A percentile compares a stretch with the other conserved stretches of the same genome.
phyloP scores from a whole-genome alignment of 371 early-diverging fungal genomes.

The Mucor lusitanicus region DNA sequence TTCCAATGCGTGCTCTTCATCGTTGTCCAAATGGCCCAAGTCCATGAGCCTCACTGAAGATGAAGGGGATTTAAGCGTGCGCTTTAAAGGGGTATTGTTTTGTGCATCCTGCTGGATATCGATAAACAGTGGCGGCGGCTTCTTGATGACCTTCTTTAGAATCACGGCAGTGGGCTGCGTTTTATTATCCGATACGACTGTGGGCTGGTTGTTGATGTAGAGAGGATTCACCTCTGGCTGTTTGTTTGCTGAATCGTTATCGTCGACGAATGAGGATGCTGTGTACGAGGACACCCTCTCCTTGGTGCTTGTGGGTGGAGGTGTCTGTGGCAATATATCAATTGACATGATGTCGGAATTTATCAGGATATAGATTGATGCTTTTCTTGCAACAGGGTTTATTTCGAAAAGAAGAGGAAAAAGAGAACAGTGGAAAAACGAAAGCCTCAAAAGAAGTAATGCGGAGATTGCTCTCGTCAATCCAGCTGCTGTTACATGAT shows the following conservation, averaged over 20 bases:
- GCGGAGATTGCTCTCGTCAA: background rate
- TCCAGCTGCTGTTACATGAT: background rate
- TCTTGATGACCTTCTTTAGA: background rate
- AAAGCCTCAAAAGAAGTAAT: background rate
- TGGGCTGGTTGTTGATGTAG: background rate
- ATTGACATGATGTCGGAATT: background rate
- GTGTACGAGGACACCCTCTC: background rate
- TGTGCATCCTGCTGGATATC: background rate
- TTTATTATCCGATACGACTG: slow-evolving; percentile 8
- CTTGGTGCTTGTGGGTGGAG: background rate
- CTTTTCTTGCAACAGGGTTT: background rate
- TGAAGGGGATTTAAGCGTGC: slow-evolving; percentile 10
- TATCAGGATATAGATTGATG: background rate
- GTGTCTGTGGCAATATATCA: background rate
- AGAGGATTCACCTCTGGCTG: background rate
- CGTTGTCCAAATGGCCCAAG: slow-evolving; percentile 33
- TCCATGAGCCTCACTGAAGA: slow-evolving; percentile 8
- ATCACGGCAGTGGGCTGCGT: background rate
- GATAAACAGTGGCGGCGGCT: slow-evolving; percentile 4
- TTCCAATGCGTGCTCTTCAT: slow-evolving; percentile 31
- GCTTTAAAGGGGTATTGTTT: background rate
- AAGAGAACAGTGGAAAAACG: background rate
- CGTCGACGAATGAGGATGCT: background rate
- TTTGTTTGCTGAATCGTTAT: background rate
- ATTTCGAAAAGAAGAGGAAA: background rate